These are phyloP conservation scores for Colletotrichum destructivum DNA, from an alignment of 2,329 filamentous ascomycete genomes.

Conservation along the genomic window DNA sequence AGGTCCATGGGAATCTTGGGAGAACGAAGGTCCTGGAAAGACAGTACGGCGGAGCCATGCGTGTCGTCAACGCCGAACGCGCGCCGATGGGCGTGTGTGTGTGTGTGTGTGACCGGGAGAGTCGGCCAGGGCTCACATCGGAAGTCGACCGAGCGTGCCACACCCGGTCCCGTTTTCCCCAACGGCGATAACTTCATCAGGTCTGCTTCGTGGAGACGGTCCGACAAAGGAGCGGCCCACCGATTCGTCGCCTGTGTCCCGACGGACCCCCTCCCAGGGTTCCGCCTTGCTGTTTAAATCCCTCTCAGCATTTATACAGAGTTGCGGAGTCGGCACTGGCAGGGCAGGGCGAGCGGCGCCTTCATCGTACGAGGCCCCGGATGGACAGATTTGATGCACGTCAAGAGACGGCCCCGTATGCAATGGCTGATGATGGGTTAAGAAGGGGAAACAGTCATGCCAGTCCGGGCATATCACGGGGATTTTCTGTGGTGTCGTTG, in stretches of 20 bases:
- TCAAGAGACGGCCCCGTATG: slow-evolving; percentile 8
- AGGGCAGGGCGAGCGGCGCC: slow-evolving; percentile 16
- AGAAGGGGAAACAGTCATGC: neutral
- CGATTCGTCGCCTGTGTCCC: slow-evolving; percentile 18
- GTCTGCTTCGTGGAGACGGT: slow-evolving; percentile 29
- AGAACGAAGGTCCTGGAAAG: slow-evolving; percentile 11
- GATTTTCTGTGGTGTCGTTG: slow-evolving; percentile 24
- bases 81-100: slow-evolving; percentile 8
- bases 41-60: slow-evolving; percentile 1
- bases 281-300: slow-evolving; percentile 31
- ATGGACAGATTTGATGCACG: neutral
- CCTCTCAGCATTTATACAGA: slow-evolving; percentile 20
- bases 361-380: slow-evolving; percentile 2
- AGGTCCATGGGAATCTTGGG: neutral
- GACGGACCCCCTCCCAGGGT: slow-evolving; percentile 22
- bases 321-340: slow-evolving; percentile 17
- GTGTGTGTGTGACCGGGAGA: slow-evolving; percentile 9
- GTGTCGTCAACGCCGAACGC: slow-evolving; percentile 36
- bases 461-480: slow-evolving; percentile 4
- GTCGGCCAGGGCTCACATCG: slow-evolving; percentile 40
- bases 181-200: slow-evolving; percentile 32
- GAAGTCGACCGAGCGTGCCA: slow-evolving; percentile 40
- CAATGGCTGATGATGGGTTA: slow-evolving; percentile 14
- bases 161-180: slow-evolving; percentile 14
- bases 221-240: slow-evolving; percentile 23